Evolutionary conservation across 768 basidiomycete genomes (phyloP).

Genomic region (Atractiella rhizophila): DNA sequence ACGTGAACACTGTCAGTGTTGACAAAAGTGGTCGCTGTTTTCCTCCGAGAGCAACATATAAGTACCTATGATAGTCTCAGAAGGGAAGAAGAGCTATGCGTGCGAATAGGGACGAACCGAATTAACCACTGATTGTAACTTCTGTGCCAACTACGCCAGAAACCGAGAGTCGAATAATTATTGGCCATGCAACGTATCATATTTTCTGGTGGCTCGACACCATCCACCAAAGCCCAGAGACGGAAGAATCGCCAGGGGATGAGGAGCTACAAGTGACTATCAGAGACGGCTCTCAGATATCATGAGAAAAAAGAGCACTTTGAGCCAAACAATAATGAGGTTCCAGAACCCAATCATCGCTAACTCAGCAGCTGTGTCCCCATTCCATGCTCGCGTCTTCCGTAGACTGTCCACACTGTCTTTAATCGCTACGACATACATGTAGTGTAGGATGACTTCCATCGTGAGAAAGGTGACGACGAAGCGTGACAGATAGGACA

Average conservation of each 20-base stretch:
- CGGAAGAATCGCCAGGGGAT: slow-evolving; percentile 95
- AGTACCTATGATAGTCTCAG: slow-evolving; percentile 36
- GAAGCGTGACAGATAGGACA: slow-evolving; percentile 44
- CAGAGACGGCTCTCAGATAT: neutral
- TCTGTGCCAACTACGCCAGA: slow-evolving; percentile 93
- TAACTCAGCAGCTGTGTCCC: slow-evolving; percentile 50
- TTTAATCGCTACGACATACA: slow-evolving; percentile 94
- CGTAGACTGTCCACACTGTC: slow-evolving; percentile 25
- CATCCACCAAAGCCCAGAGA: slow-evolving; percentile 66
- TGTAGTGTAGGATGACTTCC: slow-evolving; percentile 74
- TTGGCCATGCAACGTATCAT: slow-evolving; percentile 98
- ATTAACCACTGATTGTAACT: slow-evolving; percentile 90
- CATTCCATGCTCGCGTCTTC: slow-evolving; percentile 31
- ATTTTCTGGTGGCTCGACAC: slow-evolving; percentile 85
- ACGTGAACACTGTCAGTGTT: slow-evolving; percentile 62
- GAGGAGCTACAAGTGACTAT: slow-evolving; percentile 36
- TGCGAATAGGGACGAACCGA: slow-evolving; percentile 29
- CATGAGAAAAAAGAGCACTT: slow-evolving; percentile 31
- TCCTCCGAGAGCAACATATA: slow-evolving; percentile 81
- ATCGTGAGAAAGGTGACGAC: slow-evolving; percentile 46
- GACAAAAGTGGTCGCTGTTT: slow-evolving; percentile 33
- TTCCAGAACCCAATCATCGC: slow-evolving; percentile 95
- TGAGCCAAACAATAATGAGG: slow-evolving; percentile 81
- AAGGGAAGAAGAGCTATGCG: neutral
- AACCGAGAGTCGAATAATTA: slow-evolving; percentile 74